These are phyloP conservation scores for Gliomastix tumulicola DNA, from an alignment of 2,329 filamentous ascomycete genomes.

Conservation along the genomic window DNA sequence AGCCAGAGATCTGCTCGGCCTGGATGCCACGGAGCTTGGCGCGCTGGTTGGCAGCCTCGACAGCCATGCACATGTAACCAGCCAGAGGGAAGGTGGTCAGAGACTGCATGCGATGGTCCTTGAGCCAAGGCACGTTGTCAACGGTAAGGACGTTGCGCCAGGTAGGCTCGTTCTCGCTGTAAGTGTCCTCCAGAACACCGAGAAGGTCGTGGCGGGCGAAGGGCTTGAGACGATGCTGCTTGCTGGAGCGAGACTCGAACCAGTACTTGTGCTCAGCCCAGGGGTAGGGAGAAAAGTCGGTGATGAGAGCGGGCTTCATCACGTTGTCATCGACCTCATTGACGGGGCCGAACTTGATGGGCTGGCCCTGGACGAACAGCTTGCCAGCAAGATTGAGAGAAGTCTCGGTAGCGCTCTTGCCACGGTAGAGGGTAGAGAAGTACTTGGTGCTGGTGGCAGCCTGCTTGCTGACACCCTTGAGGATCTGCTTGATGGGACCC, in stretches of 20 bases:
- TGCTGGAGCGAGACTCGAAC: slow-evolving; percentile 36
- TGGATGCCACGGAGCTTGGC: slow-evolving; percentile 13
- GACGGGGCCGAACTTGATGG: slow-evolving; percentile 28
- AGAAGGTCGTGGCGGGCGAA: slow-evolving; percentile 36
- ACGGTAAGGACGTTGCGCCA: slow-evolving; percentile 41
- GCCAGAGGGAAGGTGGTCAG: slow-evolving; percentile 48
- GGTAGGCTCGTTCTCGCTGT: slow-evolving; percentile 34
- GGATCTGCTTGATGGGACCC: slow-evolving; percentile 8
- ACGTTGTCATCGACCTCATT: background rate
- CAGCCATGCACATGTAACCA: slow-evolving; percentile 43
- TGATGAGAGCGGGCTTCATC: background rate
- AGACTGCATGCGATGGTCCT: slow-evolving; percentile 51
- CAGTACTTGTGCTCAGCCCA: slow-evolving; percentile 42
- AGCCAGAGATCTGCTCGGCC: slow-evolving; percentile 9
- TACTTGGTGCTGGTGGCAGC: background rate
- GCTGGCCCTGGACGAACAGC: slow-evolving; percentile 32
- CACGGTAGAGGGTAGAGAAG: background rate
- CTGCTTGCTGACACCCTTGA: slow-evolving; percentile 17
- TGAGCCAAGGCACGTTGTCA: slow-evolving; percentile 47
- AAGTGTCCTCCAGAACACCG: slow-evolving; percentile 34
- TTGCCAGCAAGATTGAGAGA: slow-evolving; percentile 31
- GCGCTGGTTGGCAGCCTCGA: slow-evolving; percentile 36
- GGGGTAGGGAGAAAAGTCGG: slow-evolving; percentile 38
- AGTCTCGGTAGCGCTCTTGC: background rate
- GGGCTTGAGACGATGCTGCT: slow-evolving; percentile 30